Conservation (phyloP, 2,329 filamentous ascomycete genomes). For the Ophidiomyces ophidiicola region DNA sequence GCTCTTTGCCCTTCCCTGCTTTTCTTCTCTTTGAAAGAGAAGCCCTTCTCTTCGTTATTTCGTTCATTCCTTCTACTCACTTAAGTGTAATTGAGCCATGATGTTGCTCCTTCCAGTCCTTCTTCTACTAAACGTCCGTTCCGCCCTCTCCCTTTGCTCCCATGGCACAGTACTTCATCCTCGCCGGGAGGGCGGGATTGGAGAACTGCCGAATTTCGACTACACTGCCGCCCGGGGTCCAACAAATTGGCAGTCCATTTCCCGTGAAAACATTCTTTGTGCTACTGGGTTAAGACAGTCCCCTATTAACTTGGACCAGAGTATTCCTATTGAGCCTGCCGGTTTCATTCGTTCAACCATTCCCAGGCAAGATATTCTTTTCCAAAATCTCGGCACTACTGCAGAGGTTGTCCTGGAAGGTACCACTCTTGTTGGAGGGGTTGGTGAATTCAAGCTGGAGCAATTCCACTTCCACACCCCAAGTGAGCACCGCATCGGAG, state of each 20-base stretch:
- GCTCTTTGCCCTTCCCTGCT: background rate
- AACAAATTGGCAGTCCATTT: slow-evolving; percentile 41
- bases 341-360: slow-evolving; percentile 18
- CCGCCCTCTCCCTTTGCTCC: slow-evolving; percentile 29
- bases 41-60: background rate
- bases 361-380: slow-evolving; percentile 20
- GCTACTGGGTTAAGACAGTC: slow-evolving; percentile 42
- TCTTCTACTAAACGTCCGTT: slow-evolving; percentile 11
- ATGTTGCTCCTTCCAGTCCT: background rate
- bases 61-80: background rate
- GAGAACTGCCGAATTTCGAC: slow-evolving; percentile 29
- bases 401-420: slow-evolving; percentile 43
- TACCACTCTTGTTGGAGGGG: slow-evolving; percentile 31
- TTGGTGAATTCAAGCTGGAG: slow-evolving; percentile 33
- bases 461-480: slow-evolving; percentile 53
- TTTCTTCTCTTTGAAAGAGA: background rate
- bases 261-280: slow-evolving; percentile 37
- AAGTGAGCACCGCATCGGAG: slow-evolving; percentile 44
- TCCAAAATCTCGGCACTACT: slow-evolving; percentile 39
- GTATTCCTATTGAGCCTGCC: slow-evolving; percentile 15
- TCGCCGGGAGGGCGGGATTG: slow-evolving; percentile 23
- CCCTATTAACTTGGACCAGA: slow-evolving; percentile 41
- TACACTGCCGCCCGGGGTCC: slow-evolving; percentile 38
- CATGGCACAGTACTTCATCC: slow-evolving; percentile 31
- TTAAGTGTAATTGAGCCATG: slow-evolving; percentile 6